A percentile compares a stretch with the other conserved stretches of the same genome.
Conservation (phyloP, 345 rosid genomes). For the Eutrema japonicum region DNA sequence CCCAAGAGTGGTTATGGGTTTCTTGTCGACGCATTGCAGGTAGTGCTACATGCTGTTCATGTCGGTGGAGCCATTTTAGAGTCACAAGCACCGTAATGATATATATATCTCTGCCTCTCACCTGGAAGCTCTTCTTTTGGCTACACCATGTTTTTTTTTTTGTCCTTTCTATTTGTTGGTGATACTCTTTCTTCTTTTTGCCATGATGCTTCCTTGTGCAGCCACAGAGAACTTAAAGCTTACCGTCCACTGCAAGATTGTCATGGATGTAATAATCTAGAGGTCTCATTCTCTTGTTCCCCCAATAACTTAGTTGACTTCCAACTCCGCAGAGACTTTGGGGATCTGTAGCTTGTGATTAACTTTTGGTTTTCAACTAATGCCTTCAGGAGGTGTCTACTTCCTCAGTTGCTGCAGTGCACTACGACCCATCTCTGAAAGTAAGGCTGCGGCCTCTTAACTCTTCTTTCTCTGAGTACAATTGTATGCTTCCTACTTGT, state of each 20-base stretch:
- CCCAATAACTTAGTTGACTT: neutral
- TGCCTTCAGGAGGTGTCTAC: constrained; percentile 27
- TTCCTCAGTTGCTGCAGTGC: constrained; percentile 46
- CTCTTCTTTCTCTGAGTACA: constrained; percentile 22
- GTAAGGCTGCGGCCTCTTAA: constrained; percentile 41
- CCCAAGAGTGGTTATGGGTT: constrained; percentile 8
- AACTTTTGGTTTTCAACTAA: neutral
- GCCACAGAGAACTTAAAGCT: constrained; percentile 52
- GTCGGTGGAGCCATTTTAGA: constrained; percentile 49
- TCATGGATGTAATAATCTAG: constrained; percentile 38
- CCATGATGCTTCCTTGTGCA: constrained; percentile 35
- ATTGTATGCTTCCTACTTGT: constrained; percentile 36
- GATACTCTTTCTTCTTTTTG: constrained; percentile 4
- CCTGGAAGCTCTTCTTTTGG: neutral
- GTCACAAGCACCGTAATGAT: constrained; percentile 50
- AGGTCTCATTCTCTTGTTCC: constrained; percentile 51
- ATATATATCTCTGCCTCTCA: constrained; percentile 33
- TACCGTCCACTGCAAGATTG: constrained; percentile 46
- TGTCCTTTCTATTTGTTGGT: constrained; percentile 5
- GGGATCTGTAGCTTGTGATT: constrained; percentile 5
- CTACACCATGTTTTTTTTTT: neutral
- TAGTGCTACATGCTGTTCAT: constrained; percentile 42
- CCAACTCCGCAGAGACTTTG: neutral
- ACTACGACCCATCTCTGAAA: constrained; percentile 54
- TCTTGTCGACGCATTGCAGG: constrained; percentile 45